phyloP scores from a whole-genome alignment of 257 asterid genomes.

The Ballota nigra region DNA sequence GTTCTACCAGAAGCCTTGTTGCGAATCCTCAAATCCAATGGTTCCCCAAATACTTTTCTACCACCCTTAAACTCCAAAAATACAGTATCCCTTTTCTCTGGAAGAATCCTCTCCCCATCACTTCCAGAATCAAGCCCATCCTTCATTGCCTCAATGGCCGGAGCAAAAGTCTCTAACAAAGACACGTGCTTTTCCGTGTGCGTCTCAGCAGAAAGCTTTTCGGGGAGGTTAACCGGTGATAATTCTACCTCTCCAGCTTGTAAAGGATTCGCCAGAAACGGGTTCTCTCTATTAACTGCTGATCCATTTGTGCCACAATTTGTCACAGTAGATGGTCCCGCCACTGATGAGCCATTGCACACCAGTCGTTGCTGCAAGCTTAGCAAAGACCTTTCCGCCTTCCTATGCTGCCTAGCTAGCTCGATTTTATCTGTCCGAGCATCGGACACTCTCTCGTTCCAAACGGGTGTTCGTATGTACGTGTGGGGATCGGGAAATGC shows the following conservation, averaged over 20 bases:
- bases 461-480: constrained; percentile 64
- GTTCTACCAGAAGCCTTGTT: constrained; percentile 54
- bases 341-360: constrained; percentile 50
- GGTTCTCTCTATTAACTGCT: constrained; percentile 38
- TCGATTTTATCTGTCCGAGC: constrained; percentile 86
- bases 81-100: constrained; percentile 60
- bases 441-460: constrained; percentile 91
- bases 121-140: constrained; percentile 69
- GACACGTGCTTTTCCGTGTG: constrained; percentile 41
- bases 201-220: constrained; percentile 35
- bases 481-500: constrained; percentile 98
- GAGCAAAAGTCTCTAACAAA: constrained; percentile 84
- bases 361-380: constrained; percentile 84
- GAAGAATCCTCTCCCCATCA: constrained; percentile 47
- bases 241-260: constrained; percentile 50
- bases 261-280: constrained; percentile 43
- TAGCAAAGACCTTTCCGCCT: constrained; percentile 91
- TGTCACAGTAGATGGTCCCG: constrained; percentile 47
- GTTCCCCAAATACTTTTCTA: constrained; percentile 71
- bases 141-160: constrained; percentile 93
- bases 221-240: constrained; percentile 40
- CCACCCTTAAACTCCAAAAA: constrained; percentile 70
- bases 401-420: constrained; percentile 90
- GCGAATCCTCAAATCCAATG: constrained; percentile 78
- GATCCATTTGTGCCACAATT: constrained; percentile 25